Conservation (phyloP, 257 asterid genomes). For the Ehretia macrophylla region DNA sequence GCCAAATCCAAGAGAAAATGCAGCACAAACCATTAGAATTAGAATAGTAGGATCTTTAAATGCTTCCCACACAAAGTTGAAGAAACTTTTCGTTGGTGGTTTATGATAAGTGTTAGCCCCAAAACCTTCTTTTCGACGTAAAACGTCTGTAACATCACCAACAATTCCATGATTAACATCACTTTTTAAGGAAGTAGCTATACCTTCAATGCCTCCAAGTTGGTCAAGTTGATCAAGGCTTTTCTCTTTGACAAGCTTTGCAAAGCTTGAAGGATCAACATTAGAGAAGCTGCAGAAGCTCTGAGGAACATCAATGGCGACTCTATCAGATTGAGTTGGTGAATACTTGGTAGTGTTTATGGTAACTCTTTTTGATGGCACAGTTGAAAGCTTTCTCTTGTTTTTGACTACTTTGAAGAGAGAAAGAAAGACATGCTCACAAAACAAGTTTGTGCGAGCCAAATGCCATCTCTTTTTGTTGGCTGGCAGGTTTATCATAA, state of each 20-base stretch:
- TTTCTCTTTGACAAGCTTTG: conserved; percentile 17
- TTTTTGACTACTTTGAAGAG: neutral
- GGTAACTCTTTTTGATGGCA: no score
- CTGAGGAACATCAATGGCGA: no score
- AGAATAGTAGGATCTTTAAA: conserved; percentile 6
- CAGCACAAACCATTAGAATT: conserved; percentile 11
- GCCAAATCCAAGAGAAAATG: conserved; percentile 11
- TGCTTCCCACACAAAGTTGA: conserved; percentile 1
- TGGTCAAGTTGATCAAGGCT: neutral
- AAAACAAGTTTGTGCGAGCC: conserved; percentile 22
- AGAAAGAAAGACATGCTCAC: conserved; percentile 23
- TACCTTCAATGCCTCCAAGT: conserved; percentile 19
- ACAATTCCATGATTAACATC: conserved; percentile 11
- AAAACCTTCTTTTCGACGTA: conserved; percentile 4
- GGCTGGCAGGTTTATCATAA: neutral
- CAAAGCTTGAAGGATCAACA: neutral
- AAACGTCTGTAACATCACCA: conserved; percentile 3
- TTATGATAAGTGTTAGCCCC: conserved; percentile 12
- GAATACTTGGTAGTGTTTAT: no score
- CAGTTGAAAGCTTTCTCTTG: neutral
- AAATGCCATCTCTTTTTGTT: conserved; percentile 24
- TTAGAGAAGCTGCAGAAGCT: no score
- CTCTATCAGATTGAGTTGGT: no score
- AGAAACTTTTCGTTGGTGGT: conserved; percentile 4
- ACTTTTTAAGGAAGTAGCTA: conserved; percentile 8